A percentile compares a stretch with the other conserved stretches of the same genome.
These are phyloP conservation scores for Amborella trichopoda DNA, from an alignment of 164 flowering plant genomes.

Conservation along the genomic window DNA sequence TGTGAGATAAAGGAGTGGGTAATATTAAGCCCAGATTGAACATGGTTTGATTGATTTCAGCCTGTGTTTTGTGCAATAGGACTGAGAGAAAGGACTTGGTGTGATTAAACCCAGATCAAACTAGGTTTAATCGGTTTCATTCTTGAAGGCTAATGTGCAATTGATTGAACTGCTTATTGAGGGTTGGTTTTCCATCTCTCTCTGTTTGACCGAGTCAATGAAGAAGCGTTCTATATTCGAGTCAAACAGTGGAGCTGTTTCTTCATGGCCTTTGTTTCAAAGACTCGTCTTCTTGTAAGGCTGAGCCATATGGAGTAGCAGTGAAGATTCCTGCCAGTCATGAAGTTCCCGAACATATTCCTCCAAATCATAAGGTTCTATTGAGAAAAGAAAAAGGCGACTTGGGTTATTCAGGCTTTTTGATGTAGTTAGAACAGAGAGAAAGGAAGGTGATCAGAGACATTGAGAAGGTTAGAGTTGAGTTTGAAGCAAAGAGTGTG, in stretches of 20 bases:
- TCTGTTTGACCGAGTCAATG: slow-evolving; percentile 97
- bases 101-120: no score
- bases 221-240: slow-evolving; percentile 83
- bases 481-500: slow-evolving; percentile 66
- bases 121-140: no score
- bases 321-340: not conserved
- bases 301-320: not conserved
- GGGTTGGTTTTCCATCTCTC: no score
- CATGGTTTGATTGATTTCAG: no score
- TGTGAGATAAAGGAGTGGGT: no score
- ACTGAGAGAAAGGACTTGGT: no score
- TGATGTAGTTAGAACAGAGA: slow-evolving; percentile 56
- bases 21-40: no score
- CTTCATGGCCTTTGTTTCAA: slow-evolving; percentile 75
- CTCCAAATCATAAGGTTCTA: slow-evolving; percentile 34
- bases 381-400: slow-evolving; percentile 13
- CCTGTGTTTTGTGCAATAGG: no score
- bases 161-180: no score
- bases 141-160: no score
- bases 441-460: slow-evolving; percentile 77
- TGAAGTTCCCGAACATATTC: slow-evolving; percentile 43
- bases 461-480: slow-evolving; percentile 70
- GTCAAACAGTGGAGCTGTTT: slow-evolving; percentile 21
- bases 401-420: slow-evolving; percentile 74
- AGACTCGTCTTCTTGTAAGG: slow-evolving; percentile 54